Evolutionary conservation across 1,284 basidiomycete species (phyloP), one percentile per base, ranked within the genome.

Genomic region (Irpex sp.): DNA sequence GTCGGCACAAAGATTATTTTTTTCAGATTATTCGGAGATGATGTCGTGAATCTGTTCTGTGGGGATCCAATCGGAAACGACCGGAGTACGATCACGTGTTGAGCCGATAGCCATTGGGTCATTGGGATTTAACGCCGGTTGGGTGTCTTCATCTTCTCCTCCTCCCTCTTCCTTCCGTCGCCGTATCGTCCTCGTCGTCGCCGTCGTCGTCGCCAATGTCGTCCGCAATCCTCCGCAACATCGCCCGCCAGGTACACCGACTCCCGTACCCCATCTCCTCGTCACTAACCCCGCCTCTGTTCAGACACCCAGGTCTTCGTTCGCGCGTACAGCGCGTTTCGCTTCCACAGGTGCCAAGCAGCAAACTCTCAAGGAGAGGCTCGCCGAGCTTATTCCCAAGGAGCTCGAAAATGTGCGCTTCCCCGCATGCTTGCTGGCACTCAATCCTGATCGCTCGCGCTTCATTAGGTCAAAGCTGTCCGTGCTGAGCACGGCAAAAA

Each of bases 301-400:
- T 37, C 66, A 77, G 71, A 74, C 72, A 58, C 63, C 66, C 63
- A 82, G 84, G 58, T 77, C 81, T 54, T 72, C 79, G 37, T 72
- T 81, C 64, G 73, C 83, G 79, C 72, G 73, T 75, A 78, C 83
- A 61, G 81, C 81, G 67, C 83, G 88, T 62, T 85, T 87, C 70
- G 85, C 84, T 50, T 89, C 89, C 21, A 82, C 92, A 47, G 81
- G 84, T 60, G 76, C 86, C 56, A 93, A 88, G 77, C 84, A 84
- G 57, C 82, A 85, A 68, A 88, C 93, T 53, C 85, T 97, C 76
- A 95, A 95, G 81, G 94, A 97, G 79, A 86, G 93, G 65, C 83
- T 97, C 66, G 85, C 91, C 57, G 92, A 96, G 79, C 87, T 97
- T 77, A 96, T 97, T 72, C 95, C 95, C 66, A 81, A 83, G 67